A percentile compares a stretch with the other conserved stretches of the same genome.
phyloP scores from a whole-genome alignment of 179 eudicot species.

The Amaranthus tricolor region DNA sequence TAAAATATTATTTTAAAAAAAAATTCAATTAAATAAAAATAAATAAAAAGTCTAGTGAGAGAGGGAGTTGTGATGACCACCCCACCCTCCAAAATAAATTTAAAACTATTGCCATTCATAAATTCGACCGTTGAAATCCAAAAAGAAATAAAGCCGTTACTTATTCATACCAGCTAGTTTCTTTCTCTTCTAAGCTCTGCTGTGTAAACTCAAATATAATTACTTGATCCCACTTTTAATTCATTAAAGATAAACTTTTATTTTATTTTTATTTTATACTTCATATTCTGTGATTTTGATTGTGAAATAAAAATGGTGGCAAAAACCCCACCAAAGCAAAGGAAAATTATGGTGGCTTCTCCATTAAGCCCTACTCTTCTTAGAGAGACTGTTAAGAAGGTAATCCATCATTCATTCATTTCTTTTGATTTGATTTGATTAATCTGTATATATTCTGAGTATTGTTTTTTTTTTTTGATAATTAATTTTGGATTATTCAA shows the following conservation, averaged over 20 bases:
- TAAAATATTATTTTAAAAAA: background rate
- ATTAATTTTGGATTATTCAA: background rate
- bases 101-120: constrained; percentile 13
- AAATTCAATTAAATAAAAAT: background rate
- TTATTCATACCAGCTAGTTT: background rate
- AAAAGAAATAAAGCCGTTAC: constrained; percentile 38
- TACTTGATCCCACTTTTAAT: constrained; percentile 17
- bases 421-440: background rate
- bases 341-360: constrained; percentile 49
- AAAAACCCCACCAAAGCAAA: constrained; percentile 67
- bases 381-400: constrained; percentile 73
- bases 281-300: background rate
- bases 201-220: constrained; percentile 9
- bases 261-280: background rate
- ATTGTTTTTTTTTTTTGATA: background rate
- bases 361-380: constrained; percentile 70
- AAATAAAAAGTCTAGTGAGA: no score
- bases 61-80: no score
- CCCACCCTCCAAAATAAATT: background rate
- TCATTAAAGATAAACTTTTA: constrained; percentile 11
- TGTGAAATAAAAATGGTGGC: constrained; percentile 57
- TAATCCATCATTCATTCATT: constrained; percentile 9
- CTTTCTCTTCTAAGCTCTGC: constrained; percentile 8
- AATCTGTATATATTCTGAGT: background rate
- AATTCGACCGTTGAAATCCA: constrained; percentile 47